phyloP scores from a whole-genome alignment of 2,329 filamentous ascomycete genomes.

The Neopestalotiopsis rosae region DNA sequence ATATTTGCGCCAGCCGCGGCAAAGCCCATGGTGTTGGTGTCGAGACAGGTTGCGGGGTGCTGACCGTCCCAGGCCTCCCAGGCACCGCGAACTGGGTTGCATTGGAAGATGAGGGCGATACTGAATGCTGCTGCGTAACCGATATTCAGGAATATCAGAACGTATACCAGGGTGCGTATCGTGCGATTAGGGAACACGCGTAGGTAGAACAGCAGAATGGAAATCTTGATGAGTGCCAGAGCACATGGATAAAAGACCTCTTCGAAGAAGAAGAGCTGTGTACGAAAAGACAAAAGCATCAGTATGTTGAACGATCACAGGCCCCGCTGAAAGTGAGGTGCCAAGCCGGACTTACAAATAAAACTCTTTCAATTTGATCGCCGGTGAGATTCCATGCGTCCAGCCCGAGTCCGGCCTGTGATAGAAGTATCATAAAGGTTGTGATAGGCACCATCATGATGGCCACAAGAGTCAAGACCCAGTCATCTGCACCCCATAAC shows the following conservation, averaged over 20 bases:
- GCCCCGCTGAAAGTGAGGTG: not conserved
- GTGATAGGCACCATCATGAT: constrained; percentile 6
- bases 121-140: constrained; percentile 23
- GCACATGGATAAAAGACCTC: constrained; percentile 6
- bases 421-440: not conserved
- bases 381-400: constrained; percentile 8
- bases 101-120: constrained; percentile 26
- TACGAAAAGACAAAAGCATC: not conserved
- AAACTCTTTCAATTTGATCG: not conserved
- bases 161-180: constrained; percentile 23
- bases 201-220: constrained; percentile 34
- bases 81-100: constrained; percentile 24
- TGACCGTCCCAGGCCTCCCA: constrained; percentile 29
- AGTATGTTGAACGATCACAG: not conserved
- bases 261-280: constrained; percentile 12
- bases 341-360: not conserved
- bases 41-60: constrained; percentile 22
- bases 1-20: constrained; percentile 25
- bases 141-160: constrained; percentile 25
- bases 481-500: constrained; percentile 6
- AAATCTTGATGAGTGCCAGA: constrained; percentile 27
- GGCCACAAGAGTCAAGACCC: constrained; percentile 1
- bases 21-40: constrained; percentile 27
- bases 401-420: not conserved
- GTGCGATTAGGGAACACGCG: constrained; percentile 26